phyloP scores from a whole-genome alignment of 1,139 yeast species.

The Yamadazyma membranifaciens region DNA sequence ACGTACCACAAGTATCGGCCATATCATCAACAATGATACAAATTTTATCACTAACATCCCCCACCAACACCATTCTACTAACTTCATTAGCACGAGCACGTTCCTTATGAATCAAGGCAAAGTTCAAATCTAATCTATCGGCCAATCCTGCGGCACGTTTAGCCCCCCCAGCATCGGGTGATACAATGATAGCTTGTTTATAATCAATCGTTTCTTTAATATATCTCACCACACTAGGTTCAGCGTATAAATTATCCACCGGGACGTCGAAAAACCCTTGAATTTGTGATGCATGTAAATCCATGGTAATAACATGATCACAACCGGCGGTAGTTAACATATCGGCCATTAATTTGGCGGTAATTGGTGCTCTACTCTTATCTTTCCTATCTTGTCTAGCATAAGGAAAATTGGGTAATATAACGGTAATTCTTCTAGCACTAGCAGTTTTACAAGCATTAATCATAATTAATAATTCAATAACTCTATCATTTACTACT shows the following conservation, averaged over 20 bases:
- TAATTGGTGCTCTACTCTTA: conserved; percentile 77
- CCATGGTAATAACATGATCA: conserved; percentile 80
- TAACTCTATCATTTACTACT: conserved; percentile 80
- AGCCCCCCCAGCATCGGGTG: conserved; percentile 89
- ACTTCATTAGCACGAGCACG: conserved; percentile 79
- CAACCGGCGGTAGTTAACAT: conserved; percentile 78
- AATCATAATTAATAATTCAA: conserved; percentile 70
- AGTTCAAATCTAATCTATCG: conserved; percentile 70
- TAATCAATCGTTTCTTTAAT: conserved; percentile 52
- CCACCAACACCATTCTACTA: conserved; percentile 72
- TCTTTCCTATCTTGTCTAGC: conserved; percentile 85
- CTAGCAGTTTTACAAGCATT: conserved; percentile 80
- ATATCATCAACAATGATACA: conserved; percentile 77
- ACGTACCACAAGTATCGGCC: conserved; percentile 85
- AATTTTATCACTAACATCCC: conserved; percentile 69
- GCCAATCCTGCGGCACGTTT: conserved; percentile 80
- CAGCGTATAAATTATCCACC: conserved; percentile 79
- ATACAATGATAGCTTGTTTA: conserved; percentile 59
- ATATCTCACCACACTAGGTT: conserved; percentile 70
- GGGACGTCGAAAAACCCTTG: conserved; percentile 83
- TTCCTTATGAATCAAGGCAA: conserved; percentile 81
- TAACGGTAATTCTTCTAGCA: conserved; percentile 76
- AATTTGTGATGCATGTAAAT: conserved; percentile 79
- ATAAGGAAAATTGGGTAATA: conserved; percentile 77
- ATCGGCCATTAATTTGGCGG: conserved; percentile 77